Base-by-base conservation (phyloP, 345 rosid species). In the Gossypium turneri region DNA sequence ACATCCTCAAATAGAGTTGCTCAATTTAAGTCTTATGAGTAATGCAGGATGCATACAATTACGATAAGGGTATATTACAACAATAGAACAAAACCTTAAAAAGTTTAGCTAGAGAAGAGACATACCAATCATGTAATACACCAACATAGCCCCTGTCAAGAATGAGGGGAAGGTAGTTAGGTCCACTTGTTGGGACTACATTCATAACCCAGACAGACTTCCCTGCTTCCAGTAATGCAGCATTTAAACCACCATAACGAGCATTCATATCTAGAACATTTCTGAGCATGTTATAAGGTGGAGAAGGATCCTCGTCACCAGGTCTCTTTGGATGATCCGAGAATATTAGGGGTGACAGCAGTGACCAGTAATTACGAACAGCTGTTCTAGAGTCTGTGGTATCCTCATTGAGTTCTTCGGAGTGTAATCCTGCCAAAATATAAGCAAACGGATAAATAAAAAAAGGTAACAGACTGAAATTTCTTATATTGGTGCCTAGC, bases 251-350 rank as follows among this genome's bases (percentile, higher is more conserved):
- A 63, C 98, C 98, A 69, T 85, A 92, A 75, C 80, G 97, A 75
- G 99, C 89, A 81, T 96, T 96, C 99, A 96, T 96, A 77, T 96
- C 99, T 24, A 96, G 81, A 60, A 96, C 97, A 79, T 96, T 96
- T 80, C 98, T 85, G 66, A 93, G 85, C 97, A 96, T 96, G 86
- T 96, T 96, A 81, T 86, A 93, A 52, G 99, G 99, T 24, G 99
- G 98, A 2, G 91, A 85, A 51, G 99, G 99, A 84, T 96, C 98
- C 84, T 96, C 99, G 44, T 93, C 97, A 13, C 99, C 99, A 6
- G 99, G 99, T 84, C 99, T 92, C 81, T 96, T 96, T 13, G 99
- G 98, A 82, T 96, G 99, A 88, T 96, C 99, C 0, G 99, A 96
- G 92, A 96, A 96, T 85, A 96, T 92, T 69, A 96, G 64, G 4